Percentiles rank a stretch among this genome's conserved stretches.
Evolutionary conservation across 768 basidiomycete species (phyloP).

Genomic region (Cytidiella melzeri): DNA sequence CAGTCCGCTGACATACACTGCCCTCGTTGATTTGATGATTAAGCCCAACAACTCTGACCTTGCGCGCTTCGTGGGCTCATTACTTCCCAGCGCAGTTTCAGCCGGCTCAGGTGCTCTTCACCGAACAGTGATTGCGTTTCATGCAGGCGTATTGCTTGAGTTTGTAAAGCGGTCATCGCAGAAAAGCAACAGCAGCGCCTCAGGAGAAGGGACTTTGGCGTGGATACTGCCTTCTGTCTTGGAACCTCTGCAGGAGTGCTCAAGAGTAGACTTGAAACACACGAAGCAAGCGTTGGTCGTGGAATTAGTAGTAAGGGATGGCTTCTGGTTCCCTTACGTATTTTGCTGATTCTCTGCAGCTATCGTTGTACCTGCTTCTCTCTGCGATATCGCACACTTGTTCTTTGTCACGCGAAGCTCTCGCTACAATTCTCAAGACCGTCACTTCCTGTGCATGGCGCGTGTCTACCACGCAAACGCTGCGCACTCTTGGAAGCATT

Average conservation of each 20-base stretch:
- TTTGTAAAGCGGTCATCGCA: slow-evolving; percentile 49
- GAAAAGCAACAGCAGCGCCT: slow-evolving; percentile 26
- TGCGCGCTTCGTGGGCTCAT: slow-evolving; percentile 60
- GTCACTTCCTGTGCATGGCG: slow-evolving; percentile 46
- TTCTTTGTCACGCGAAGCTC: slow-evolving; percentile 47
- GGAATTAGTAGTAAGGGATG: slow-evolving; percentile 47
- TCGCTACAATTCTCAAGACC: slow-evolving; percentile 50
- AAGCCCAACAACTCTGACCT: slow-evolving; percentile 50
- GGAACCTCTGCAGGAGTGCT: slow-evolving; percentile 40
- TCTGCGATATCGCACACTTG: slow-evolving; percentile 65
- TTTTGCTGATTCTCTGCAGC: slow-evolving; percentile 30
- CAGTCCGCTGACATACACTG: slow-evolving; percentile 63
- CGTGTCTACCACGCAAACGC: slow-evolving; percentile 50
- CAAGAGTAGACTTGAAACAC: slow-evolving; percentile 1
- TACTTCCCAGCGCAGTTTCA: slow-evolving; percentile 58
- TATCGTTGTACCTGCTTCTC: slow-evolving; percentile 70
- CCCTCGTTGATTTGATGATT: slow-evolving; percentile 74
- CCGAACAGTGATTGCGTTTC: slow-evolving; percentile 75
- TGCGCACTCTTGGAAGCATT: slow-evolving; percentile 61
- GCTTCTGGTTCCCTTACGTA: not conserved
- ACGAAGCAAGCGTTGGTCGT: slow-evolving; percentile 23
- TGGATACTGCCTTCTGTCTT: slow-evolving; percentile 60
- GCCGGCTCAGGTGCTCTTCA: slow-evolving; percentile 30
- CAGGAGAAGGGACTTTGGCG: slow-evolving; percentile 64
- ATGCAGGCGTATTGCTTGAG: slow-evolving; percentile 72